Percentiles rank a stretch among this genome's conserved stretches.
Evolutionary conservation across 306 rosid species (phyloP).

Genomic region (Glycine soja): DNA sequence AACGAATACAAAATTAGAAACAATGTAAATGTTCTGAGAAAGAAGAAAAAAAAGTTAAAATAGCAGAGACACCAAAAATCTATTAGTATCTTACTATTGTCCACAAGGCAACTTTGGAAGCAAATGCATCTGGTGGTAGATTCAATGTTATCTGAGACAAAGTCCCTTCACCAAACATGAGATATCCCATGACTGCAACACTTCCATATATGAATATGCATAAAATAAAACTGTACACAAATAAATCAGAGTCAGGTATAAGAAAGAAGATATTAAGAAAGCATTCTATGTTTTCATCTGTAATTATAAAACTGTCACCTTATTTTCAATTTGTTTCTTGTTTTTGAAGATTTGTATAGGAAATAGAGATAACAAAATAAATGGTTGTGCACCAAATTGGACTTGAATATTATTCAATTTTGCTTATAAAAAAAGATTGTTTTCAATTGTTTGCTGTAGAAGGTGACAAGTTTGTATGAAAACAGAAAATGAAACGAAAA

Average conservation of each 20-base stretch:
- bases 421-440: too few species aligned
- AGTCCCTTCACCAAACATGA: slow-evolving; percentile 73
- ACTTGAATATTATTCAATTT: too few species aligned
- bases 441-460: too few species aligned
- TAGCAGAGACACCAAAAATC: slow-evolving; percentile 38
- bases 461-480: too few species aligned
- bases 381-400: too few species aligned
- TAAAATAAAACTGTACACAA: slow-evolving; percentile 64
- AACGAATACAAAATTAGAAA: slow-evolving; percentile 44
- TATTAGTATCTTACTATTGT: slow-evolving; percentile 57
- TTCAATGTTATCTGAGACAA: slow-evolving; percentile 79
- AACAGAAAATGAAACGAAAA: too few species aligned
- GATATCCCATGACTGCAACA: slow-evolving; percentile 71
- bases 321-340: neutral
- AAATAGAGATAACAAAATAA: too few species aligned
- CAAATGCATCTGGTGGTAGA: slow-evolving; percentile 63
- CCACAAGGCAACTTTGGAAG: slow-evolving; percentile 75
- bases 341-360: neutral
- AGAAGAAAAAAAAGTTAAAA: neutral
- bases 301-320: slow-evolving; percentile 63
- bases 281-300: neutral
- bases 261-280: slow-evolving; percentile 16
- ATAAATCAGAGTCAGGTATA: slow-evolving; percentile 26
- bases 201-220: slow-evolving; percentile 67
- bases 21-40: slow-evolving; percentile 1